Conservation (phyloP, 1,284 basidiomycete genomes). For the Trichosporon sp. region DNA sequence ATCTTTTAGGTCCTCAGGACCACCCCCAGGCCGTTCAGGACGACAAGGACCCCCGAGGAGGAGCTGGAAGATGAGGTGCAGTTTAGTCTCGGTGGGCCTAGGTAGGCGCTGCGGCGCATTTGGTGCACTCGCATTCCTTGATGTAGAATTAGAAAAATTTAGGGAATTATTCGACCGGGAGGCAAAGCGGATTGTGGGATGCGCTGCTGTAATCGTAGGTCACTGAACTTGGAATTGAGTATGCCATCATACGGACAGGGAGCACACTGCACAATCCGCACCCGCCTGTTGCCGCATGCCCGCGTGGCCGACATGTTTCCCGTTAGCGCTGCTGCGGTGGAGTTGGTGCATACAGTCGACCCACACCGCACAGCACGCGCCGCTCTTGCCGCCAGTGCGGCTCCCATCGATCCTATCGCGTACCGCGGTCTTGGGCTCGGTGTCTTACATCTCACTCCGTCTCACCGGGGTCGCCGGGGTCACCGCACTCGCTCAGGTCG, state of each 20-base stretch:
- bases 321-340: not conserved
- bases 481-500: not conserved
- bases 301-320: not conserved
- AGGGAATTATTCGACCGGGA: constrained; percentile 6
- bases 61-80: not conserved
- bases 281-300: not conserved
- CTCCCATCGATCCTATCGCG: not conserved
- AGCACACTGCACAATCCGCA: not conserved
- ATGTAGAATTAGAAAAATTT: constrained; percentile 13
- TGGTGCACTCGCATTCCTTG: not conserved
- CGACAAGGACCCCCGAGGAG: not conserved
- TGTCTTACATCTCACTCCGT: not conserved
- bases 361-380: not conserved
- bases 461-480: not conserved
- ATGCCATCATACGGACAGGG: constrained; percentile 7
- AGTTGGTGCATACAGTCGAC: not conserved
- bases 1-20: constrained; percentile 2
- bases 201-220: not conserved
- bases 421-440: not conserved
- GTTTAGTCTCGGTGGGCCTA: not conserved
- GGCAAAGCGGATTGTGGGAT: not conserved
- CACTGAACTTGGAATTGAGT: not conserved
- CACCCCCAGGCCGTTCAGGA: not conserved
- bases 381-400: not conserved
- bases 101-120: not conserved